Evolutionary conservation across 2,329 filamentous ascomycete genomes (phyloP).

Genomic region (Diaporthe caulivora): DNA sequence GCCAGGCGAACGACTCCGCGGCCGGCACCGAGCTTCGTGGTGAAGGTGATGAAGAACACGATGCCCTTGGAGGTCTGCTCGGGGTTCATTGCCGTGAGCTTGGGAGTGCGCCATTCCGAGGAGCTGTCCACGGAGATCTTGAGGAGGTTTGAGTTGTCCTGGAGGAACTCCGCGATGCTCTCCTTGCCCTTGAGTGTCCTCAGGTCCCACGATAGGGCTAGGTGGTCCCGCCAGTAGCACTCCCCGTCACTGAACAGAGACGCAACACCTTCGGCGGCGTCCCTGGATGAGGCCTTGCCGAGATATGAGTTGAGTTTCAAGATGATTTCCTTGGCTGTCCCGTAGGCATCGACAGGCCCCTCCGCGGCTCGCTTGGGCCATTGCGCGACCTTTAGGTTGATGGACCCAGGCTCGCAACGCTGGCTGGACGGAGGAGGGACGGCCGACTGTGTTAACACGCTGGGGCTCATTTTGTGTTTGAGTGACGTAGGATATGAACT

Average conservation of each 20-base stretch:
- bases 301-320: conserved; percentile 56
- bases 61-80: conserved; percentile 64
- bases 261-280: conserved; percentile 30
- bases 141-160: conserved; percentile 54
- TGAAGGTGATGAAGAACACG: conserved; percentile 66
- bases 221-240: conserved; percentile 70
- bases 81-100: conserved; percentile 60
- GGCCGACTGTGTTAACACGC: not conserved
- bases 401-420: conserved; percentile 59
- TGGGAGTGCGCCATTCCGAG: conserved; percentile 58
- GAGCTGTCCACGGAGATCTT: conserved; percentile 60
- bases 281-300: conserved; percentile 46
- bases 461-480: conserved; percentile 32
- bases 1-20: conserved; percentile 68
- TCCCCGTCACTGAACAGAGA: conserved; percentile 55
- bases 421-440: conserved; percentile 31
- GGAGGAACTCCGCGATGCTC: conserved; percentile 56
- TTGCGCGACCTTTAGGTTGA: conserved; percentile 63
- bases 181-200: conserved; percentile 61
- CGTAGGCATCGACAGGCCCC: conserved; percentile 50
- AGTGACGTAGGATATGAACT: not conserved
- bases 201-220: conserved; percentile 68
- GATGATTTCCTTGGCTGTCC: conserved; percentile 54
- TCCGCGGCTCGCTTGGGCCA: conserved; percentile 52
- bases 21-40: conserved; percentile 66